Percentiles rank a stretch among this genome's conserved stretches.
Conservation (phyloP, 345 rosid genomes). For the Streptanthus diversifolius region DNA sequence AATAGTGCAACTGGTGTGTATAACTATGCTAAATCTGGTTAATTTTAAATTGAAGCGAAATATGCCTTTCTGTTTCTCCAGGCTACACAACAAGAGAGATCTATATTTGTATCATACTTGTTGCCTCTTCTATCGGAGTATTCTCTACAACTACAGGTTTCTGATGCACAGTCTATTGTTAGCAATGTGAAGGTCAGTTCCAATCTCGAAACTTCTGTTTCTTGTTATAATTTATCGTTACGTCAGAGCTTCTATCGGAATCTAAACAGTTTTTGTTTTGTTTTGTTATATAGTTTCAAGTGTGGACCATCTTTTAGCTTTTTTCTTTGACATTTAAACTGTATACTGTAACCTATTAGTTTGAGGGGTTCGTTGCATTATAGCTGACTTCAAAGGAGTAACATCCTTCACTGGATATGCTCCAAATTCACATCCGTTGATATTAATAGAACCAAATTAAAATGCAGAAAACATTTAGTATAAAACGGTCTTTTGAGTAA, state of each 20-base stretch:
- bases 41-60: background rate
- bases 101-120: conserved; percentile 82
- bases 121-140: conserved; percentile 85
- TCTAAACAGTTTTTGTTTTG: background rate
- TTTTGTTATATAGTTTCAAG: background rate
- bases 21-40: background rate
- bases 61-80: conserved; percentile 36
- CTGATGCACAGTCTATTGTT: conserved; percentile 91
- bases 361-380: conserved; percentile 18
- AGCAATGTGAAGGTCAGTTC: conserved; percentile 81
- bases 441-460: background rate
- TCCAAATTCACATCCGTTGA: background rate
- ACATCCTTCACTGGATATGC: background rate
- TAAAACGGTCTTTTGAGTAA: conserved; percentile 4
- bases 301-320: conserved; percentile 8
- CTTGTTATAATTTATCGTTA: conserved; percentile 65
- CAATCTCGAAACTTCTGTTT: conserved; percentile 40
- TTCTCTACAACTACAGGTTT: conserved; percentile 78
- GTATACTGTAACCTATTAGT: conserved; percentile 6
- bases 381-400: background rate
- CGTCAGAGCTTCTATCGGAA: conserved; percentile 26
- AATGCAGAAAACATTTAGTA: background rate
- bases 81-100: conserved; percentile 92
- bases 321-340: conserved; percentile 1
- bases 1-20: conserved; percentile 1